Conservation (phyloP, 352 stramenopile species). For the Pythium rhizo-oryzae region DNA sequence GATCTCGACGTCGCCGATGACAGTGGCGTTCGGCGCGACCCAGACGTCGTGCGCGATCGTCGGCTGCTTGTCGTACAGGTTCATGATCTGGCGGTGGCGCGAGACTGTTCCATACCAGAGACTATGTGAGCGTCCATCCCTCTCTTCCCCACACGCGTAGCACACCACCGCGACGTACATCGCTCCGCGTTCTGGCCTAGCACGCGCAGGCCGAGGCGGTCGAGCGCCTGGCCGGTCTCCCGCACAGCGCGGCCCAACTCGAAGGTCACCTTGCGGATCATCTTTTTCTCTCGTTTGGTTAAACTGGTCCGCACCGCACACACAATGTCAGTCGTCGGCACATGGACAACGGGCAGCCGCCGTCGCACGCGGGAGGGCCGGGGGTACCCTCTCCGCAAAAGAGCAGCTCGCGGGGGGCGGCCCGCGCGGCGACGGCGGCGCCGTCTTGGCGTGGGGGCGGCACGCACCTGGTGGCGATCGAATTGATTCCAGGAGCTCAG, state of each 20-base stretch:
- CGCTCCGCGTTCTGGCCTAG: slow-evolving; percentile 89
- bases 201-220: slow-evolving; percentile 92
- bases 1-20: slow-evolving; percentile 96
- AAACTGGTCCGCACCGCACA: slow-evolving; percentile 4
- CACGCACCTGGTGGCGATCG: slow-evolving; percentile 36
- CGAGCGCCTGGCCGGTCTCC: slow-evolving; percentile 96
- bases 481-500: slow-evolving; percentile 35
- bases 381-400: not conserved
- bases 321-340: not conserved
- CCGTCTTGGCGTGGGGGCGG: not conserved
- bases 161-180: slow-evolving; percentile 48
- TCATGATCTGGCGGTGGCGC: slow-evolving; percentile 93
- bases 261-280: slow-evolving; percentile 91
- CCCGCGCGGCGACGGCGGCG: not conserved
- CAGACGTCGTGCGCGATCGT: slow-evolving; percentile 91
- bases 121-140: not conserved
- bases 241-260: slow-evolving; percentile 92
- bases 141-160: not conserved
- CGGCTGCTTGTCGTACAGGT: slow-evolving; percentile 92
- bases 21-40: slow-evolving; percentile 96
- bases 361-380: not conserved
- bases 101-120: slow-evolving; percentile 61
- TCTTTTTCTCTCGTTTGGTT: slow-evolving; percentile 37
- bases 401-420: not conserved
- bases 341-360: not conserved